phyloP scores from a whole-genome alignment of 331 rosid species.

The Telfairia occidentalis region DNA sequence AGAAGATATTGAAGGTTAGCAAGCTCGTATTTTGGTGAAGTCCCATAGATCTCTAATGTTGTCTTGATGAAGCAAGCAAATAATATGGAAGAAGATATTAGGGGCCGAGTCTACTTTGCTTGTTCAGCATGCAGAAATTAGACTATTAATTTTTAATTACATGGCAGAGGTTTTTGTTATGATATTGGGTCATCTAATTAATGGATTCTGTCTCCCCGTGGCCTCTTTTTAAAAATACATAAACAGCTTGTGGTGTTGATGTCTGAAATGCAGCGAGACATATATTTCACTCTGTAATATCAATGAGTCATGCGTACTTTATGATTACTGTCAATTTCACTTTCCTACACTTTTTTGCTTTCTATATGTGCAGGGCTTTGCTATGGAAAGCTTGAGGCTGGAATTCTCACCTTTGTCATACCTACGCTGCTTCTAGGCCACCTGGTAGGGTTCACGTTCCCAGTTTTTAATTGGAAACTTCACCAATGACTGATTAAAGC shows the following conservation, averaged over 20 bases:
- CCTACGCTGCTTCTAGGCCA: constrained; percentile 77
- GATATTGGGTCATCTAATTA: not conserved
- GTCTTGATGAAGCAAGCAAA: not conserved
- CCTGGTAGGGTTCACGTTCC: constrained; percentile 38
- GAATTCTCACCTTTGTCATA: constrained; percentile 59
- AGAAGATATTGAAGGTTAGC: not conserved
- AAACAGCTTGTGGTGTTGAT: not conserved
- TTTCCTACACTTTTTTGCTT: not conserved
- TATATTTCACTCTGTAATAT: not conserved
- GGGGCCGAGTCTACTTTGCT: not conserved
- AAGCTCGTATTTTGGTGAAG: not conserved
- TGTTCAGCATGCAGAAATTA: not conserved
- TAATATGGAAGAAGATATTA: not conserved
- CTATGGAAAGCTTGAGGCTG: constrained; percentile 92
- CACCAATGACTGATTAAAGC: not conserved
- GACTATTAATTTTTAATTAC: not conserved
- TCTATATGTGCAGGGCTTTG: constrained; percentile 59
- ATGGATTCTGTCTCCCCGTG: not conserved
- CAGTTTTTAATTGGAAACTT: not conserved
- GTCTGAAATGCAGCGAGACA: not conserved
- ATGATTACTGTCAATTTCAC: not conserved
- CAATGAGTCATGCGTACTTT: not conserved
- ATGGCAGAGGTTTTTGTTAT: not conserved
- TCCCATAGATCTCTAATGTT: not conserved
- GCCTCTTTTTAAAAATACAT: not conserved